Base-by-base conservation (phyloP, 169 alveolate genomes). In the Neospora caninum region DNA sequence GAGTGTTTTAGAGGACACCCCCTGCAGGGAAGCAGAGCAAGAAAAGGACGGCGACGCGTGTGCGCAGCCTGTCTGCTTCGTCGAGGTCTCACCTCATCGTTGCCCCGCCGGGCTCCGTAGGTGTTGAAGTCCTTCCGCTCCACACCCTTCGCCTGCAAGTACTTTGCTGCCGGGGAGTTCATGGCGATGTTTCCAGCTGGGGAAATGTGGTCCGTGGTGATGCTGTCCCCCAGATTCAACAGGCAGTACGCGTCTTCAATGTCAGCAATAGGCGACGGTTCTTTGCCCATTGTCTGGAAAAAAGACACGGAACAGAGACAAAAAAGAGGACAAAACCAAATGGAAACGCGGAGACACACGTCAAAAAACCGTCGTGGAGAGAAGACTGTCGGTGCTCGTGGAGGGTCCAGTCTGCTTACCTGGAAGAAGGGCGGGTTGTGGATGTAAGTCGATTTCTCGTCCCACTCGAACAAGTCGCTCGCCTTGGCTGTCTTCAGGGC, bases 111-210 rank as follows among this genome's bases (percentile, higher is more conserved):
- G 43, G 99, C 96, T 45, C 99, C 99, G 97, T 99, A 99, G 25
- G 99, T 97, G 97, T 99, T 99, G 97, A 98, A 98, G 96, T 99
- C 99, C 94, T 97, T 97, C 88, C 97, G 97, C 49, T 89, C 95
- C n/a, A 99, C 98, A 69, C 98, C 98, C 94, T 96, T 97, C 34
- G 93, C 94, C 45, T 91, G 80, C 41, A 99, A 96, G 95, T 97
- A 98, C 91, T 96, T 88, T 31, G 99, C 99, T 7, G 99, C 99
- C 25, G 99, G 99, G 0, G 99, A 98, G 53, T 96, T 97, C 95
- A 97, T 97, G 45, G 99, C 98, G 83, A 99, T 99, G 96, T 98
- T 98, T 1, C 99, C 99, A 1, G 99, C 99, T n/a, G 99, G 99
- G 13, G 99, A 98, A 54, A 99, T 99, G 96, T 99, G 99, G 95